phyloP scores from a whole-genome alignment of 768 basidiomycete species.

The Lactarius evosmus region DNA sequence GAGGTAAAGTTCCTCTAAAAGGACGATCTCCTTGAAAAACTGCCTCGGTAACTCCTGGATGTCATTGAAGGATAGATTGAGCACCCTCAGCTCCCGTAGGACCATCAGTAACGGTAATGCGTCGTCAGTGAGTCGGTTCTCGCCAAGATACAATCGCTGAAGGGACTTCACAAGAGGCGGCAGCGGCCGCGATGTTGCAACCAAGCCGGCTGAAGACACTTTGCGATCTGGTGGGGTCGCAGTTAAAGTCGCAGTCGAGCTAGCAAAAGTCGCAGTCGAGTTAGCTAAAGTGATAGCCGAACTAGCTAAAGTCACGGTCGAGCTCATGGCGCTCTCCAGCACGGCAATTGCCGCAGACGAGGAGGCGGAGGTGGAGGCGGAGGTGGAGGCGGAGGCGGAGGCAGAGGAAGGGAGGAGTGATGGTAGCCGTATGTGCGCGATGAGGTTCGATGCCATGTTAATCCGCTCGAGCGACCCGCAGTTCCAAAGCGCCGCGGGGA shows the following conservation, averaged over 20 bases:
- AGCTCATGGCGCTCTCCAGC: constrained; percentile 19
- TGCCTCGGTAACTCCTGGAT: constrained; percentile 81
- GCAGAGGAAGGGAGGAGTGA: constrained; percentile 34
- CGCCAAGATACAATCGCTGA: constrained; percentile 79
- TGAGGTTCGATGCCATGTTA: constrained; percentile 86
- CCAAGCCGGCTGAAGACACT: constrained; percentile 38
- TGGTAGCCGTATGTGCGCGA: constrained; percentile 70
- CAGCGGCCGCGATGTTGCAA: constrained; percentile 32
- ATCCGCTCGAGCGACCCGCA: constrained; percentile 69
- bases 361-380: constrained; percentile 33
- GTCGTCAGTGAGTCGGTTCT: constrained; percentile 84
- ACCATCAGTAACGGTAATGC: constrained; percentile 69
- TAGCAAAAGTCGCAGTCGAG: constrained; percentile 17
- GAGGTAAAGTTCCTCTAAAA: constrained; percentile 84
- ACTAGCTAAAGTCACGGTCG: constrained; percentile 17
- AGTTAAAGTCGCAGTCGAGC: too few relatives aligned
- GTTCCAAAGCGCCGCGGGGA: constrained; percentile 79
- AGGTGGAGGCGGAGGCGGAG: too few relatives aligned
- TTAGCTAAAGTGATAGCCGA: too few relatives aligned
- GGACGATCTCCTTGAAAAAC: constrained; percentile 67
- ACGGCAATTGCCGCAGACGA: neutral
- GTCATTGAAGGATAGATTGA: constrained; percentile 94
- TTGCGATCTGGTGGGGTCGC: constrained; percentile 41
- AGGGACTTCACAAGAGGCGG: constrained; percentile 70
- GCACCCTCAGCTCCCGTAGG: constrained; percentile 69